Evolutionary conservation across 2,329 filamentous ascomycete genomes (phyloP), one percentile per base, ranked within the genome.

Genomic region (Epicoccum nigrum): DNA sequence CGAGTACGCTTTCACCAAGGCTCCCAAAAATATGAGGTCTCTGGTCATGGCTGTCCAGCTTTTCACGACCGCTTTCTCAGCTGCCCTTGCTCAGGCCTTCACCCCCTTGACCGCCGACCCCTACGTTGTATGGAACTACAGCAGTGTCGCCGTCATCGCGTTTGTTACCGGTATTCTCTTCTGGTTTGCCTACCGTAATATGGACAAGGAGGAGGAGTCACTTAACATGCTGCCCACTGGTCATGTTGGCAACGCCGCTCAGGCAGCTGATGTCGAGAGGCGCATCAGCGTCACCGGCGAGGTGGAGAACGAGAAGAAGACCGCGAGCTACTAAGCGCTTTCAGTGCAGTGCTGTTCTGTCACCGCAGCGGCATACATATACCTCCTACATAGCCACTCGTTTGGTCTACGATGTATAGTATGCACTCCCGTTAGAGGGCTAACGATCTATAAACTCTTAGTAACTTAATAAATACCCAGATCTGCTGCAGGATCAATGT

Each of bases 1-100:
- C 9, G 87, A 90, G 68, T 89, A 90, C 59, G 87, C 86, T 15
- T 90, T 86, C 73, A 88, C 86, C 64, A 89, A 90, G 72, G 87
- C 87, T 0, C 87, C 87, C 2, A 81, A 81, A 33, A 83, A 79
- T 67, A 88, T 90, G 86, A 64, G 70, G 23, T 72, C 68, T 25
- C 58, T 75, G 19, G 72, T 75, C n/a, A 63, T 68, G 45, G 63
- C 69, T 30, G 64, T 74, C 32, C 58, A 63, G 35, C 66, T 71
- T 25, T 74, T 75, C 65, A 73, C 67, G 44, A 65, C 58, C 8
- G 71, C 72, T 27, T 63, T 70, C 47, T 69, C 65, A 2, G 67
- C 65, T 15, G 67, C 67, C 13, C 54, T 71, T 8, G 64, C 59
- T 9, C 59, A 68, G 54, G 67, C 67, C 8, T 67, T 69, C 35